Evolutionary conservation across 345 rosid genomes (phyloP).

Genomic region (Laguncularia racemosa): DNA sequence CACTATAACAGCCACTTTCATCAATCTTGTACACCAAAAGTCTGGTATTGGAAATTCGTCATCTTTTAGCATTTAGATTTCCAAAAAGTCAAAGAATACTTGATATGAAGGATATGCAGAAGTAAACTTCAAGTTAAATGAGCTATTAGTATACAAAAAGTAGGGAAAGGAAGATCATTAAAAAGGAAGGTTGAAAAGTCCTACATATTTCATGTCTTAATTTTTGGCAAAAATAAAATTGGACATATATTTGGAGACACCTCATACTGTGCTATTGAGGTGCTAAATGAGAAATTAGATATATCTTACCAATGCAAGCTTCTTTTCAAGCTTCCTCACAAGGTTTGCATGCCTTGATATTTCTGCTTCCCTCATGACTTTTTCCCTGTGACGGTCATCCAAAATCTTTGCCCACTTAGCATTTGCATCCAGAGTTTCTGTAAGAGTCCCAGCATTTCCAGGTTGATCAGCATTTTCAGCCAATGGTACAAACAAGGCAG

Average conservation of each 20-base stretch:
- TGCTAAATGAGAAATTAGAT: slow-evolving; percentile 8
- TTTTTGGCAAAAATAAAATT: slow-evolving; percentile 1
- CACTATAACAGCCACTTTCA: too few species aligned
- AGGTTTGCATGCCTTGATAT: slow-evolving; percentile 50
- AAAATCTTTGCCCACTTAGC: slow-evolving; percentile 70
- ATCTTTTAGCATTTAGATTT: too few species aligned
- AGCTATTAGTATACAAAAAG: too few species aligned
- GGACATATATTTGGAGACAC: background rate
- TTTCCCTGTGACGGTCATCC: slow-evolving; percentile 41
- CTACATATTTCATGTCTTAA: slow-evolving; percentile 1
- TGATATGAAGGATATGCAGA: too few species aligned
- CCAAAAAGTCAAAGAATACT: too few species aligned
- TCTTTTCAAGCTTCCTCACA: slow-evolving; percentile 62
- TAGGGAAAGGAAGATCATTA: too few species aligned
- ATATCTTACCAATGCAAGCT: slow-evolving; percentile 68
- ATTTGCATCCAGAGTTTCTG: slow-evolving; percentile 80
- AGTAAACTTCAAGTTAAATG: too few species aligned
- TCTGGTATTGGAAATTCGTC: too few species aligned
- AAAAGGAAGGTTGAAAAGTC: background rate
- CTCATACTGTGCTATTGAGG: background rate
- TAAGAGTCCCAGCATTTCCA: slow-evolving; percentile 72
- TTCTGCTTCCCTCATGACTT: slow-evolving; percentile 63
- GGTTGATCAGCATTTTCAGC: slow-evolving; percentile 27
- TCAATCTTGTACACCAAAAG: too few species aligned
- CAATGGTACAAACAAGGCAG: slow-evolving; percentile 40